Conservation (phyloP, 2,329 filamentous ascomycete species). For the Penicillium freii region DNA sequence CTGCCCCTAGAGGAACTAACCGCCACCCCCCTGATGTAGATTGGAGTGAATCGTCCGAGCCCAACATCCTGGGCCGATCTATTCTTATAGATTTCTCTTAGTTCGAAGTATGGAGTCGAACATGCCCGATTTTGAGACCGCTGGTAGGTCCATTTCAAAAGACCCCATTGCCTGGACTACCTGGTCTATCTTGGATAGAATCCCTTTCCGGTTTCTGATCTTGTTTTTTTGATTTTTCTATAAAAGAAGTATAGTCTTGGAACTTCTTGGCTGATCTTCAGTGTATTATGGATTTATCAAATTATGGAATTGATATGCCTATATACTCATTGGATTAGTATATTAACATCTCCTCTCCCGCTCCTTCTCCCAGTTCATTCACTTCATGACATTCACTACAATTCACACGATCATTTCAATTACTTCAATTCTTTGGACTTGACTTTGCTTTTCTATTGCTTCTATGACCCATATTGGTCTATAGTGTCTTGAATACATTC, state of each 20-base stretch:
- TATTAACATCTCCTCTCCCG: constrained; percentile 2
- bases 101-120: constrained; percentile 11
- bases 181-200: neutral
- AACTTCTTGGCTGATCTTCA: constrained; percentile 21
- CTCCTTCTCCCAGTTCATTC: neutral
- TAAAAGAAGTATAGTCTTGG: constrained; percentile 12
- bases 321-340: neutral
- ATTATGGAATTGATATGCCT: neutral
- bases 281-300: neutral
- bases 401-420: too few relatives aligned
- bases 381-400: neutral
- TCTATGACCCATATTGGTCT: constrained; percentile 1
- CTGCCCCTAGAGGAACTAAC: neutral
- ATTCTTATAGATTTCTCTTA: constrained; percentile 13
- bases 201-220: neutral
- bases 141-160: constrained; percentile 19
- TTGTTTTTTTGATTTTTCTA: neutral
- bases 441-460: neutral
- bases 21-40: constrained; percentile 19
- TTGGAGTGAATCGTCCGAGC: constrained; percentile 11
- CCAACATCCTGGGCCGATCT: constrained; percentile 13
- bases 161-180: neutral
- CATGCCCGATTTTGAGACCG: constrained; percentile 11
- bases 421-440: neutral
- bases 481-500: neutral